Percentiles rank a stretch among this genome's conserved stretches.
Conservation (phyloP, 2,329 filamentous ascomycete genomes). For the Ceratocystis cacaofunesta region DNA sequence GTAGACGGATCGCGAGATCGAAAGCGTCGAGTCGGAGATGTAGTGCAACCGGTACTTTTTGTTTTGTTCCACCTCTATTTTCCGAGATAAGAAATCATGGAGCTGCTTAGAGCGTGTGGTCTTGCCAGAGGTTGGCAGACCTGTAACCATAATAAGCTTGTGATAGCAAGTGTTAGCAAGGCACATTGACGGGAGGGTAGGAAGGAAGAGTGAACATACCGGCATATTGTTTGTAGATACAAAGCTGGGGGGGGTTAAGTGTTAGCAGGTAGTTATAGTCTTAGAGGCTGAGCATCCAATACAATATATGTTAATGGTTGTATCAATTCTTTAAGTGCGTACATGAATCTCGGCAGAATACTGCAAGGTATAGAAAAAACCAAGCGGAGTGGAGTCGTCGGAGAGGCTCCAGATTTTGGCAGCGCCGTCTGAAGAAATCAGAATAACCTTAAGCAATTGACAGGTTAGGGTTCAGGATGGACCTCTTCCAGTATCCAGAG, state of each 20-base stretch:
- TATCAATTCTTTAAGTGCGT: background rate
- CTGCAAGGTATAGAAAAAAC: background rate
- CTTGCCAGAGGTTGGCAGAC: slow-evolving; percentile 54
- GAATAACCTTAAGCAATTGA: background rate
- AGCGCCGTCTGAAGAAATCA: background rate
- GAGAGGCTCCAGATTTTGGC: slow-evolving; percentile 10
- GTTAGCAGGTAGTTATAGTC: background rate
- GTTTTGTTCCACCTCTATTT: slow-evolving; percentile 29
- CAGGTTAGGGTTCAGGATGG: background rate
- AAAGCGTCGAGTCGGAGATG: slow-evolving; percentile 57
- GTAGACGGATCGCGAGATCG: slow-evolving; percentile 57
- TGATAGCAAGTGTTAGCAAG: background rate
- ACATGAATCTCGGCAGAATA: background rate
- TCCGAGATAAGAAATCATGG: slow-evolving; percentile 44
- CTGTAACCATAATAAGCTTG: slow-evolving; percentile 52
- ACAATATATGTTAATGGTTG: background rate
- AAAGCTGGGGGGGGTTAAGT: background rate
- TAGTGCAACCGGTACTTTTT: slow-evolving; percentile 52
- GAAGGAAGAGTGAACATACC: background rate
- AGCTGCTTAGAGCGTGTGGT: slow-evolving; percentile 53
- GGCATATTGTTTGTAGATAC: slow-evolving; percentile 7
- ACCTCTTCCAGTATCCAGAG: background rate
- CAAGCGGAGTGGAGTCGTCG: background rate
- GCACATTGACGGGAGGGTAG: background rate
- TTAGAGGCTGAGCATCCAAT: background rate